Evolutionary conservation across 139 green algal genomes (phyloP).

Genomic region (Raphidocelis subcapitata): DNA sequence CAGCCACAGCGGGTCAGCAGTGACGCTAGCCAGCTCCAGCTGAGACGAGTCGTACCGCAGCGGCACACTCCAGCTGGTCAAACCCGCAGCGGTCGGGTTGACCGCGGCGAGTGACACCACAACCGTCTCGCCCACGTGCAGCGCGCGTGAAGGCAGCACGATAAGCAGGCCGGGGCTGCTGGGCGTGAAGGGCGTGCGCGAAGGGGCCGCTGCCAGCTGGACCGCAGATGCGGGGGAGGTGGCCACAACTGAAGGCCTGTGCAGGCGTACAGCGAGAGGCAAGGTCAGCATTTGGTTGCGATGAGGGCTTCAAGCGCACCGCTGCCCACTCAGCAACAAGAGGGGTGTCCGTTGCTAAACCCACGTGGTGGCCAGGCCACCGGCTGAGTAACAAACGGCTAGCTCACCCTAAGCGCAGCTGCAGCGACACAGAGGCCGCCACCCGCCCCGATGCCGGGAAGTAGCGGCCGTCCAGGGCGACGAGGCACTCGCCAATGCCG

Average conservation of each 20-base stretch:
- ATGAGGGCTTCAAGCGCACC: no score
- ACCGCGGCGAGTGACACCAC: conserved; percentile 34
- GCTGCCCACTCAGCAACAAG: no score
- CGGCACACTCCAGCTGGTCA: conserved; percentile 25
- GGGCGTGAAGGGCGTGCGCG: conserved; percentile 1
- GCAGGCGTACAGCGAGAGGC: not conserved
- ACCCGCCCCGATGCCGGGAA: conserved; percentile 25
- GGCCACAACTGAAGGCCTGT: conserved; percentile 9
- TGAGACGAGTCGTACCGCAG: conserved; percentile 4
- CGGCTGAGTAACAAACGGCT: no score
- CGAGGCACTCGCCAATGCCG: conserved; percentile 26
- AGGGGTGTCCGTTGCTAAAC: no score
- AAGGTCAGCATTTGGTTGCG: not conserved
- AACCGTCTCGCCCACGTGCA: conserved; percentile 36
- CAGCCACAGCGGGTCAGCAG: not conserved
- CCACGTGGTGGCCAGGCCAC: no score
- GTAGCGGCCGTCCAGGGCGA: not conserved
- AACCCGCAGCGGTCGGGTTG: conserved; percentile 5
- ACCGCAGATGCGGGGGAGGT: not conserved
- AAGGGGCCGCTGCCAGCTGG: conserved; percentile 13
- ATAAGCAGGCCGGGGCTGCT: conserved; percentile 26
- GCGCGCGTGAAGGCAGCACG: conserved; percentile 27
- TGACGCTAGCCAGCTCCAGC: not conserved
- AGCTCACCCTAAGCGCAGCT: conserved; percentile 33
- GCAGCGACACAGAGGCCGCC: not conserved